Evolutionary conservation across 129 eudicot genomes (phyloP).

Genomic region (Dittrichia graveolens): DNA sequence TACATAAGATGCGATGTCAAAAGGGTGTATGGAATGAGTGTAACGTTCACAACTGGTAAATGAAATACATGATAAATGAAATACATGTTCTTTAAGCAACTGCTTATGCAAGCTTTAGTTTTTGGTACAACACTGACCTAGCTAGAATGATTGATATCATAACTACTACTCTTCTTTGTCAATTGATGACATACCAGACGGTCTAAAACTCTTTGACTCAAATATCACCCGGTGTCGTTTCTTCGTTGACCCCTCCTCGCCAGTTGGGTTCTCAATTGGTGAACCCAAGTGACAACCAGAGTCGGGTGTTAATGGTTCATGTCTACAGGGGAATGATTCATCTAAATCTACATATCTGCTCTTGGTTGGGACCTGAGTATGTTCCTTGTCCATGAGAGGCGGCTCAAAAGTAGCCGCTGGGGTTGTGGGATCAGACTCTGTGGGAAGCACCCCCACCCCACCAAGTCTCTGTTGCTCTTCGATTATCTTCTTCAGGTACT

Average conservation of each 20-base stretch:
- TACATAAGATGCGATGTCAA: too few species aligned
- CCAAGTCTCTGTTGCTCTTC: conserved; percentile 72
- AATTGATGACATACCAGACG: conserved; percentile 33
- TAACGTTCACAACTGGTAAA: too few species aligned
- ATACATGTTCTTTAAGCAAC: too few species aligned
- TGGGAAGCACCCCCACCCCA: conserved; percentile 49
- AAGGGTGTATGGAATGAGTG: too few species aligned
- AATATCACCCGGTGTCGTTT: conserved; percentile 44
- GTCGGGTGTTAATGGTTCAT: conserved; percentile 65
- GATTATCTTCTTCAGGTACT: conserved; percentile 71
- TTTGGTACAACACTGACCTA: too few species aligned
- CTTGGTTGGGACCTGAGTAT: background rate
- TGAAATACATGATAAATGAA: too few species aligned
- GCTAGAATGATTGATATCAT: too few species aligned
- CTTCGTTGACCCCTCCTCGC: conserved; percentile 39
- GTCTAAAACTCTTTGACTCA: conserved; percentile 52
- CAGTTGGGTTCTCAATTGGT: conserved; percentile 24
- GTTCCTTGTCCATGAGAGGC: conserved; percentile 38
- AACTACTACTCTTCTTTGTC: conserved; percentile 22
- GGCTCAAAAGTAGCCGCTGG: conserved; percentile 30
- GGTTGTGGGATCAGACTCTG: conserved; percentile 48
- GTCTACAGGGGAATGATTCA: conserved; percentile 28
- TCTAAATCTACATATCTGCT: conserved; percentile 34
- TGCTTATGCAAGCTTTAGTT: too few species aligned
- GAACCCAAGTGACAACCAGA: conserved; percentile 42